Evolutionary conservation across 2,329 filamentous ascomycete genomes (phyloP).

Genomic region (Fusarium devonianum): DNA sequence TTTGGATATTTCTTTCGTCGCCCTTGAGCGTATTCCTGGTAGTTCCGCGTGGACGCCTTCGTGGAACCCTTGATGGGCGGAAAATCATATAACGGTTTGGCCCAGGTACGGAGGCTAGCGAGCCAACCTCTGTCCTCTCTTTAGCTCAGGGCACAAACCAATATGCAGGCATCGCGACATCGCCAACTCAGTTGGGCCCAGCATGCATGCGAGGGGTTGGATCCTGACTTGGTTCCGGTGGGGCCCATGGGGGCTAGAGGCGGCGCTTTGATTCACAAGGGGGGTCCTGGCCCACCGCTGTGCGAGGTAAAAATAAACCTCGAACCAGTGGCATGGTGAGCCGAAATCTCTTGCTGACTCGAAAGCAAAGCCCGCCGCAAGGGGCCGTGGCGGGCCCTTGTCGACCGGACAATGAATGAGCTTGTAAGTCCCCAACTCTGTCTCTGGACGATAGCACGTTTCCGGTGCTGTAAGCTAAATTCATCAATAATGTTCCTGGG

Average conservation of each 20-base stretch:
- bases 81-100: slow-evolving; percentile 4
- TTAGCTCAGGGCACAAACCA: slow-evolving; percentile 24
- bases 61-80: not conserved
- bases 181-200: slow-evolving; percentile 33
- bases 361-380: slow-evolving; percentile 37
- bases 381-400: slow-evolving; percentile 24
- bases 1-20: not conserved
- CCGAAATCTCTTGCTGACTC: slow-evolving; percentile 32
- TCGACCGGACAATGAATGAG: slow-evolving; percentile 6
- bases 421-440: slow-evolving; percentile 14
- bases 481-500: slow-evolving; percentile 11
- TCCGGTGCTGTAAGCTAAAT: slow-evolving; percentile 1
- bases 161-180: slow-evolving; percentile 31
- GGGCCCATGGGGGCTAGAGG: slow-evolving; percentile 29
- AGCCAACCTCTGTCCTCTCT: slow-evolving; percentile 13
- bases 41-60: not conserved
- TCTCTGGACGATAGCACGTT: slow-evolving; percentile 15
- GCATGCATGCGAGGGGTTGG: slow-evolving; percentile 41
- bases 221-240: slow-evolving; percentile 23
- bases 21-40: not conserved
- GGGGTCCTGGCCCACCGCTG: slow-evolving; percentile 31
- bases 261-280: slow-evolving; percentile 38
- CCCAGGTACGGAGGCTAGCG: slow-evolving; percentile 9
- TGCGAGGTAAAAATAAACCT: slow-evolving; percentile 42
- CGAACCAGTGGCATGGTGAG: slow-evolving; percentile 25